Base-by-base conservation (phyloP, 768 basidiomycete species). In the Pleurotus pulmonarius region DNA sequence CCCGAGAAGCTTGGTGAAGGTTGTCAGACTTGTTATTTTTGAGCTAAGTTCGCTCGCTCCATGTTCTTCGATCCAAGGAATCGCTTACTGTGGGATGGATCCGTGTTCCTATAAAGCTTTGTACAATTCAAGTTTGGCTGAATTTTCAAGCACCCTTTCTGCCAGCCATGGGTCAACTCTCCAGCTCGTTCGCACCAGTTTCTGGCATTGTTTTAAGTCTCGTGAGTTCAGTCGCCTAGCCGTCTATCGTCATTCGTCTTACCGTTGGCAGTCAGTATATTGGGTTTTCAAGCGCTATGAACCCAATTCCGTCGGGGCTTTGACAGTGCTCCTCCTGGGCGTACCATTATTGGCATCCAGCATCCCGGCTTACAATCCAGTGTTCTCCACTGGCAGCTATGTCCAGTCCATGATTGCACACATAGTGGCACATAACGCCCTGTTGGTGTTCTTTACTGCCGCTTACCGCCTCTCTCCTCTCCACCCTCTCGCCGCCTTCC, bases 401-500 rank as follows among this genome's bases (percentile, higher is more conserved):
- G 5, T 15, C 41, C 41, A 44, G 9, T 3, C 20, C 20, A 22
- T 22, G 3, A 1, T 22, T 4, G 7, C 11, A 9, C 20, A 13
- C 41, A 44, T 12, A n/a, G 20, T 16, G n/a, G 15, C 41, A 16
- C 41, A 44, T 9, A 16, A 58, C 3, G 46, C 65, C 40, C 9
- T 60, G 13, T 47, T 48, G 16, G 49, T 29, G 18, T 39, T 38
- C 34, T 73, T 74, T 1, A 70, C 72, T 26, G 56, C 63, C 3
- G 38, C 62, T 4, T 75, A 75, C 60, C 72, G 74, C 37, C 58
- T 75, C n/a, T 75, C 74, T 1, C 64, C 72, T 4, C 68, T 64
- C 56, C 73, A 75, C 29, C 73, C 73, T 22, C 68, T 75, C 20
- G 70, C 75, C 8, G 62, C 58, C 15, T 72, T 70, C 58, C 73